Evolutionary conservation across 371 early-diverging fungal species (phyloP).

Genomic region (Haplosporangium sp.): DNA sequence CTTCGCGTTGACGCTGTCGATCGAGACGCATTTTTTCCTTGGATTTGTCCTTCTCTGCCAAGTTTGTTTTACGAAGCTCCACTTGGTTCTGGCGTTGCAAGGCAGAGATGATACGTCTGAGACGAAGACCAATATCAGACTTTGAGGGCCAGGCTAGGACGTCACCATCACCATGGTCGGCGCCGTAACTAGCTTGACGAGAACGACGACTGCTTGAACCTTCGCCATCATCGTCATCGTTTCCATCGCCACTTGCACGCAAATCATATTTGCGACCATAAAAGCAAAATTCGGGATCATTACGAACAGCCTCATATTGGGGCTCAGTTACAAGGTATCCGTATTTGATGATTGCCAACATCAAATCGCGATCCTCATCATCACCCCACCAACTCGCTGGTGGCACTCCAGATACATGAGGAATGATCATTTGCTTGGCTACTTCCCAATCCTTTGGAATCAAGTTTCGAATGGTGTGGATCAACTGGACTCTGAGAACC

Average conservation of each 20-base stretch:
- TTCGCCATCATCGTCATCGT: slow-evolving; percentile 56
- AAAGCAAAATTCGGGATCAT: slow-evolving; percentile 79
- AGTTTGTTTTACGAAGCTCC: slow-evolving; percentile 49
- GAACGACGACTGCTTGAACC: slow-evolving; percentile 41
- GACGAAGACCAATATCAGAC: slow-evolving; percentile 77
- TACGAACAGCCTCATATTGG: slow-evolving; percentile 74
- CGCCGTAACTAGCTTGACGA: slow-evolving; percentile 16
- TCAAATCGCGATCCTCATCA: slow-evolving; percentile 81
- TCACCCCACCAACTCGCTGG: slow-evolving; percentile 88
- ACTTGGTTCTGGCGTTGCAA: slow-evolving; percentile 70
- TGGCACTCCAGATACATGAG: slow-evolving; percentile 59
- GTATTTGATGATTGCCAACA: slow-evolving; percentile 83
- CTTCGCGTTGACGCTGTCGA: slow-evolving; percentile 62
- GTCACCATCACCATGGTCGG: slow-evolving; percentile 22
- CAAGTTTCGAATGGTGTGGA: slow-evolving; percentile 78
- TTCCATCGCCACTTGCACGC: slow-evolving; percentile 36
- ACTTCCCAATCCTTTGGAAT: slow-evolving; percentile 68
- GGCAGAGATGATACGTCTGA: slow-evolving; percentile 78
- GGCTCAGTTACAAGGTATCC: slow-evolving; percentile 76
- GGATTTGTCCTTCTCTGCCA: slow-evolving; percentile 57
- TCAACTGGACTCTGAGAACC: slow-evolving; percentile 78
- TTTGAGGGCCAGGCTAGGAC: slow-evolving; percentile 71
- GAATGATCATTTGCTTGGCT: slow-evolving; percentile 68
- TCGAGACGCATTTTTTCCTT: slow-evolving; percentile 56
- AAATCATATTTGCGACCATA: slow-evolving; percentile 67